Conservation (phyloP, 75 land plant genomes). For the Pseudotsuga menziesii region DNA sequence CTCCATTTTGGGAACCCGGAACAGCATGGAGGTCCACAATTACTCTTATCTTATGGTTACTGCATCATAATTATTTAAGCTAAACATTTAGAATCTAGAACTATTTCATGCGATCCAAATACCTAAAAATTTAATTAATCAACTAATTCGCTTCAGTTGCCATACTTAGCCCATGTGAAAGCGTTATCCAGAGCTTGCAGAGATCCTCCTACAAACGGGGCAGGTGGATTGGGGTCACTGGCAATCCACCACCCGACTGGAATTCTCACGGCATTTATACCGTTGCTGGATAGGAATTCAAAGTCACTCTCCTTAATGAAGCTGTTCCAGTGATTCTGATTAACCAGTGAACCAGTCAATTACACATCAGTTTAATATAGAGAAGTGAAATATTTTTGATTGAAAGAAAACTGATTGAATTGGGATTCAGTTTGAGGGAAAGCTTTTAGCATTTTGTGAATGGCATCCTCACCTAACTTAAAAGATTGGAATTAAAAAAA, state of each 20-base stretch:
- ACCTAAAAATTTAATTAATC: not conserved
- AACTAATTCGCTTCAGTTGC: not conserved
- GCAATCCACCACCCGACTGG: conserved; percentile 96
- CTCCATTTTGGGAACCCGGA: conserved; percentile 76
- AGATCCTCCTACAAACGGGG: conserved; percentile 76
- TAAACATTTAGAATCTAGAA: not conserved
- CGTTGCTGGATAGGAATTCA: conserved; percentile 43
- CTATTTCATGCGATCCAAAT: too few relatives aligned
- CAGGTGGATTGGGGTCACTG: conserved; percentile 50
- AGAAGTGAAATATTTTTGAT: too few relatives aligned
- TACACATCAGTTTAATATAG: too few relatives aligned
- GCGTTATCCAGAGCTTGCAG: conserved; percentile 74
- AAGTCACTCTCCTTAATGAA: conserved; percentile 63
- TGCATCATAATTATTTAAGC: conserved; percentile 10
- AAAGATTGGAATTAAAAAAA: too few relatives aligned
- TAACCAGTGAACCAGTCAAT: too few relatives aligned
- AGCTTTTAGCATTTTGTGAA: too few relatives aligned
- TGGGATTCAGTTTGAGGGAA: too few relatives aligned
- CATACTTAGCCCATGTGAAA: conserved; percentile 76
- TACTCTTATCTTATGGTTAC: conserved; percentile 50
- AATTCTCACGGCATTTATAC: conserved; percentile 64
- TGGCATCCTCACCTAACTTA: too few relatives aligned
- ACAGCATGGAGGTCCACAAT: conserved; percentile 81
- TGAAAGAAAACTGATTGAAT: too few relatives aligned
- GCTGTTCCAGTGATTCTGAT: conserved; percentile 31